A percentile compares a stretch with the other conserved stretches of the same genome.
phyloP scores from a whole-genome alignment of 345 rosid genomes.

The Alliaria petiolata region DNA sequence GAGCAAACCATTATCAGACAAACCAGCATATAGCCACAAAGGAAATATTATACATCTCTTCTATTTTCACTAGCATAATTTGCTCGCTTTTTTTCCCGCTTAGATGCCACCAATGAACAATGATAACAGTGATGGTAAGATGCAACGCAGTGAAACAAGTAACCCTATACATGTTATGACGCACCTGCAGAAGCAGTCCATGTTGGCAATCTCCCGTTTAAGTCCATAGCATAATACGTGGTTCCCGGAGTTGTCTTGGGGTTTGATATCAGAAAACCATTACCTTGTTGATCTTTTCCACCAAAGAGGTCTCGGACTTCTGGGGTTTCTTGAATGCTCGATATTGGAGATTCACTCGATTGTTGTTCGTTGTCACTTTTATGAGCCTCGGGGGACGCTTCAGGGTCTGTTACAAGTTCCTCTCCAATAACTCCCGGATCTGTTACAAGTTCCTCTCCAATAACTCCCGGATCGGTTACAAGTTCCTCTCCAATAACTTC shows the following conservation, averaged over 20 bases:
- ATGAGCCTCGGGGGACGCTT: conserved; percentile 24
- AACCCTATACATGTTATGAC: conserved; percentile 3
- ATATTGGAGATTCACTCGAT: conserved; percentile 23
- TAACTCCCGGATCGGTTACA: too few species aligned
- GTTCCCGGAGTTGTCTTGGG: conserved; percentile 29
- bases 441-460: too few species aligned
- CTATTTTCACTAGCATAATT: conserved; percentile 9
- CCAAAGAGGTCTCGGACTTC: conserved; percentile 17
- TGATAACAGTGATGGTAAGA: background rate
- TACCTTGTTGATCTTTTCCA: conserved; percentile 26
- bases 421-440: conserved; percentile 63
- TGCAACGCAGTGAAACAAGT: conserved; percentile 1
- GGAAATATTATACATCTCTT: background rate
- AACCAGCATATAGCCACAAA: background rate
- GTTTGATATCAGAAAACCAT: conserved; percentile 30
- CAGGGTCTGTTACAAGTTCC: conserved; percentile 39
- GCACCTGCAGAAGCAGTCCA: conserved; percentile 37
- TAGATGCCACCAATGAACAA: background rate
- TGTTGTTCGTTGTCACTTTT: conserved; percentile 15
- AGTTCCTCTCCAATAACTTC: conserved; percentile 59
- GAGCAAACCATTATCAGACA: background rate
- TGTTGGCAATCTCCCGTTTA: conserved; percentile 26
- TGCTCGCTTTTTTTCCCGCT: background rate
- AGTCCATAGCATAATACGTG: conserved; percentile 28
- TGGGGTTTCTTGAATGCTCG: conserved; percentile 28